These are phyloP conservation scores for Macrolepiota dolichaula DNA, from an alignment of 768 basidiomycete species.

Conservation along the genomic window DNA sequence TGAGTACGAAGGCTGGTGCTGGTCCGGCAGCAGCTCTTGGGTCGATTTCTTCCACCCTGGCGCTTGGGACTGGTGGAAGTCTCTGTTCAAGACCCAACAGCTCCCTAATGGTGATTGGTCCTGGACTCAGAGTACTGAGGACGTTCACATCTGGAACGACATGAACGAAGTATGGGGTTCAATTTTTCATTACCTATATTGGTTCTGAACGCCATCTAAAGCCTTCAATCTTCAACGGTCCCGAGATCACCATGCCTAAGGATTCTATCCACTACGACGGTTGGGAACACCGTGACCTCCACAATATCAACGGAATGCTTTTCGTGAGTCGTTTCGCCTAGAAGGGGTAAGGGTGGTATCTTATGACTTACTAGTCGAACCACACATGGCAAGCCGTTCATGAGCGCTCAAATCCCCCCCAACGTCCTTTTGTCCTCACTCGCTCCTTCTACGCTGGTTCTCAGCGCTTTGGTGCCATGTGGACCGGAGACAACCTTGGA, in stretches of 20 bases:
- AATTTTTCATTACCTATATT: not conserved
- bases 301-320: conserved; percentile 98
- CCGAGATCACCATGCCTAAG: conserved; percentile 79
- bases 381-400: conserved; percentile 78
- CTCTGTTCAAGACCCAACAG: conserved; percentile 66
- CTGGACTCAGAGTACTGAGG: conserved; percentile 78
- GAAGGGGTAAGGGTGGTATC: not conserved
- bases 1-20: conserved; percentile 98
- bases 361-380: conserved; percentile 58
- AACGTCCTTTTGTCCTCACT: conserved; percentile 93
- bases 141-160: conserved; percentile 96
- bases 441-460: conserved; percentile 95
- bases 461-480: conserved; percentile 94
- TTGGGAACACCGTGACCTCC: conserved; percentile 97
- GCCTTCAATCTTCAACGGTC: conserved; percentile 99
- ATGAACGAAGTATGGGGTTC: conserved; percentile 85
- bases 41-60: conserved; percentile 94
- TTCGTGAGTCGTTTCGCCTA: conserved; percentile 44
- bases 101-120: conserved; percentile 57
- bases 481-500: conserved; percentile 98
- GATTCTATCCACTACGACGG: conserved; percentile 81
- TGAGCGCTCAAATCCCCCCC: conserved; percentile 67
- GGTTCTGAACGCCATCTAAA: conserved; percentile 10
- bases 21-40: conserved; percentile 96
- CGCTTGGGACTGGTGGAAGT: conserved; percentile 89